Percentiles rank a stretch among this genome's conserved stretches.
Evolutionary conservation across 805 yeast species (phyloP).

Genomic region (Candida ascalaphidarum): DNA sequence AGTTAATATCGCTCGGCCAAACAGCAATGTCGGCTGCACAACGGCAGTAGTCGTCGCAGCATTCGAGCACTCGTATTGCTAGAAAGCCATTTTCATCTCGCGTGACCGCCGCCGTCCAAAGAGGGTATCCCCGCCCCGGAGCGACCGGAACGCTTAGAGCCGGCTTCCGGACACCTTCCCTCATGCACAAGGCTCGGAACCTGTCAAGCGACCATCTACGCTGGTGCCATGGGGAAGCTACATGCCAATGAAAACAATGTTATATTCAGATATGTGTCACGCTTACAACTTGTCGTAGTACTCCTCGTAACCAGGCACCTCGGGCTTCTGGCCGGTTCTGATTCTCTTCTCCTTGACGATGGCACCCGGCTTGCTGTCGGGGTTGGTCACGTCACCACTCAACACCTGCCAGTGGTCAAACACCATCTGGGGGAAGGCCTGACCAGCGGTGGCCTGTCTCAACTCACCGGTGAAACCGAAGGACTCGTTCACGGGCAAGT

Average conservation of each 20-base stretch:
- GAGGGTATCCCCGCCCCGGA: too few species aligned
- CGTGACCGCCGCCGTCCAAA: too few species aligned
- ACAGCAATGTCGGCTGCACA: too few species aligned
- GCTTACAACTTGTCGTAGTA: constrained; percentile 86
- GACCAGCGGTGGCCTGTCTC: constrained; percentile 99
- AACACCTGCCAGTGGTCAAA: constrained; percentile 97
- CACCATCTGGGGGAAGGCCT: constrained; percentile 99
- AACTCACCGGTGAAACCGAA: constrained; percentile 99
- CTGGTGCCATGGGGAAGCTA: constrained; percentile 3
- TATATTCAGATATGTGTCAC: constrained; percentile 4
- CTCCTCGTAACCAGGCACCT: constrained; percentile 98
- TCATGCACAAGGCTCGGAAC: background rate
- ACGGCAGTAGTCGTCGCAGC: too few species aligned
- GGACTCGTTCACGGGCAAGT: constrained; percentile 99
- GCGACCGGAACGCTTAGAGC: too few species aligned
- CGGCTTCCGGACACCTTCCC: background rate
- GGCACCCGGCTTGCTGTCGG: constrained; percentile 58
- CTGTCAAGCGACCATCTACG: constrained; percentile 1
- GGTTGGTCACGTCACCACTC: constrained; percentile 89
- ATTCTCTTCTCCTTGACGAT: constrained; percentile 62
- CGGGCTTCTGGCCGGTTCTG: constrained; percentile 96
- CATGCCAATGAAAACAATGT: constrained; percentile 1
- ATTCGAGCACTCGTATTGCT: too few species aligned
- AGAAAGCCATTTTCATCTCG: too few species aligned
- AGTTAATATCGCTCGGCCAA: too few species aligned